phyloP scores from a whole-genome alignment of 164 flowering plant genomes.

The Akebia trifoliata region DNA sequence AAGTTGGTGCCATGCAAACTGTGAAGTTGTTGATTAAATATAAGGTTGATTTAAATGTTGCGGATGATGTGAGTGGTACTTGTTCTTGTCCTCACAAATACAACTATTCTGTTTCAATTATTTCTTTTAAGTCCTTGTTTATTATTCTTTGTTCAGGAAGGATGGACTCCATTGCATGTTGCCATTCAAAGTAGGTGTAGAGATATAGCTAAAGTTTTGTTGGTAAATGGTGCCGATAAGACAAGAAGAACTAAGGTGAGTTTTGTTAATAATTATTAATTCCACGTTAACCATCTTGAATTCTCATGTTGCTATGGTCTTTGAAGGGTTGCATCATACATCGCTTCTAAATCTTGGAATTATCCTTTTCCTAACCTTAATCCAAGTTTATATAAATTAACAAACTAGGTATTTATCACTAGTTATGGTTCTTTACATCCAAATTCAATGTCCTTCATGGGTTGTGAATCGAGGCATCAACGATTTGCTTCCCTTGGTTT shows the following conservation, averaged over 20 bases:
- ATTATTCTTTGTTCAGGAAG: constrained; percentile 50
- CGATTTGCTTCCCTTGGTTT: not conserved
- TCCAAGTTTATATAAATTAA: not conserved
- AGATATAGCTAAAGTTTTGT: constrained; percentile 73
- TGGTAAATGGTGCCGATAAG: constrained; percentile 84
- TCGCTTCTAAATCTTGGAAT: not conserved
- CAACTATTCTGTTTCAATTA: not conserved
- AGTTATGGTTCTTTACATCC: not conserved
- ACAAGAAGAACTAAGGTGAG: constrained; percentile 72
- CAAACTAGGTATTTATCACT: not conserved
- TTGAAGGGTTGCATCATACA: too few relatives aligned
- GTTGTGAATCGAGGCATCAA: not conserved
- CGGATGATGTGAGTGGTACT: constrained; percentile 62
- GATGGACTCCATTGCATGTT: constrained; percentile 95
- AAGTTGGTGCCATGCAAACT: constrained; percentile 87
- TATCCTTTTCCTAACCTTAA: not conserved
- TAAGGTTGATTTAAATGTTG: constrained; percentile 73
- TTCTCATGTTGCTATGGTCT: not conserved
- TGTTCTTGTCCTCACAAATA: not conserved
- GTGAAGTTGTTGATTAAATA: constrained; percentile 80
- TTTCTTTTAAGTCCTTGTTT: not conserved
- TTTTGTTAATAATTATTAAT: not conserved
- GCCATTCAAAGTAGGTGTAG: constrained; percentile 79
- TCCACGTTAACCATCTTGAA: not conserved
- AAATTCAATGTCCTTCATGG: not conserved